Base-by-base conservation (phyloP, 768 basidiomycete genomes). In the Psilocybe tampanensis region DNA sequence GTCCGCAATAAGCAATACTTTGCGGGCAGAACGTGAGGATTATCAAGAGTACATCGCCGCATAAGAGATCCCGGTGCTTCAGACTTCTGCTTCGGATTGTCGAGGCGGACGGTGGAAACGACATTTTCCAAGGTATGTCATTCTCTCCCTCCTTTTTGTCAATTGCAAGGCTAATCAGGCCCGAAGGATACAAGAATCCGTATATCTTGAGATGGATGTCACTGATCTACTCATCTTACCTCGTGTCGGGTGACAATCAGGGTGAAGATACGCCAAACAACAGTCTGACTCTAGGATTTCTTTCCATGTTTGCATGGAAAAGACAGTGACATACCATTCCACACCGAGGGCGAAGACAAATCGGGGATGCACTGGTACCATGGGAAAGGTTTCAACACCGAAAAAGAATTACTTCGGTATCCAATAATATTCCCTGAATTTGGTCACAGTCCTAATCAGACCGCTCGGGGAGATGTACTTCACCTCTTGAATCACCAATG, bases 251-350 rank as follows among this genome's bases (percentile, higher is more conserved):
- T n/a, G 26, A 23, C 42, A 29, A 29, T 26, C 29, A 5, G n/a
- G 24, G 26, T 17, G 44, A 23, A 32, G 29, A 34, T 34, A 36
- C 21, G 44, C 29, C 29, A 34, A 21, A 18, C 29, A 41, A 44
- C 44, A 24, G 11, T n/a, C 33, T 58, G 32, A 44, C 52, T 54
- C 19, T 4, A 9, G 29, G 58, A 32, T 41, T 45, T 47, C 24
- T 56, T 18, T 39, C 55, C 23, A 22, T 33, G 32, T 59, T 51
- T 41, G 44, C 50, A 51, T 54, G 21, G 50, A 52, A 9, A 51
- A 45, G 24, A 41, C 50, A 50, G 54, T 58, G 47, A 53, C 60
- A 55, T 58, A 52, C n/a, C 47, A 54, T 55, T 56, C 61, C 50
- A 53, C 36, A 53, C 54, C 58, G 43, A 51, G 50, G 43, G 44